Conservation (phyloP, 2,329 filamentous ascomycete genomes). For the Hirsutella minnesotensis region DNA sequence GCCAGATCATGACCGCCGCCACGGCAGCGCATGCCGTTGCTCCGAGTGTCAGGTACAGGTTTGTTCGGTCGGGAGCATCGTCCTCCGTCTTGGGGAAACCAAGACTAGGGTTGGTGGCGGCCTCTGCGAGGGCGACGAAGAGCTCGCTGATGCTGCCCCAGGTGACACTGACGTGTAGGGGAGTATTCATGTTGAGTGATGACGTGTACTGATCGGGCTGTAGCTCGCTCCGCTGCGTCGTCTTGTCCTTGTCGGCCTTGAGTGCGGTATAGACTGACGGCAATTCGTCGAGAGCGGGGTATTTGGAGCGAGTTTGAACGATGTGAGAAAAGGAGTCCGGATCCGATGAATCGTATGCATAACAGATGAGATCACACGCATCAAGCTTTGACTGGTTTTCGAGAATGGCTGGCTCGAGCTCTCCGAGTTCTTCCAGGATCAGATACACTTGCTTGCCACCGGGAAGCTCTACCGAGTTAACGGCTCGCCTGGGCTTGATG, state of each 20-base stretch:
- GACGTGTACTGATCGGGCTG: constrained; percentile 90
- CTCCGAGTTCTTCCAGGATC: constrained; percentile 88
- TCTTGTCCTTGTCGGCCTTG: constrained; percentile 93
- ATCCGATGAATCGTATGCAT: constrained; percentile 92
- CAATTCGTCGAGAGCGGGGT: constrained; percentile 76
- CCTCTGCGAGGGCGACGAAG: constrained; percentile 84
- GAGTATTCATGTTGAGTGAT: constrained; percentile 74
- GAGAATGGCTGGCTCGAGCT: constrained; percentile 87
- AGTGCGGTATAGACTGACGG: constrained; percentile 86
- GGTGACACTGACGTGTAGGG: constrained; percentile 85
- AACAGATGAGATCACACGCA: constrained; percentile 87
- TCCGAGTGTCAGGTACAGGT: constrained; percentile 74
- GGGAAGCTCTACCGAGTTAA: constrained; percentile 92
- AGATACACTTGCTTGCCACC: constrained; percentile 96
- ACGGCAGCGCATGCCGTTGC: constrained; percentile 54
- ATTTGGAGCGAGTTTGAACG: constrained; percentile 64
- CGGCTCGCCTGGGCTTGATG: constrained; percentile 84
- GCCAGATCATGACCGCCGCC: constrained; percentile 55
- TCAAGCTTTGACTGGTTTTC: constrained; percentile 87
- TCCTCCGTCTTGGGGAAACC: constrained; percentile 87
- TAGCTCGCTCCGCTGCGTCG: constrained; percentile 81
- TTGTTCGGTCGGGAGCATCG: constrained; percentile 70
- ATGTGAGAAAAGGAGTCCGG: constrained; percentile 94
- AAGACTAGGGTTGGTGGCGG: constrained; percentile 77
- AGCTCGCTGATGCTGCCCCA: constrained; percentile 92